These are phyloP conservation scores for Verticillium nonalfalfae DNA, from an alignment of 2,329 filamentous ascomycete genomes.

Conservation along the genomic window DNA sequence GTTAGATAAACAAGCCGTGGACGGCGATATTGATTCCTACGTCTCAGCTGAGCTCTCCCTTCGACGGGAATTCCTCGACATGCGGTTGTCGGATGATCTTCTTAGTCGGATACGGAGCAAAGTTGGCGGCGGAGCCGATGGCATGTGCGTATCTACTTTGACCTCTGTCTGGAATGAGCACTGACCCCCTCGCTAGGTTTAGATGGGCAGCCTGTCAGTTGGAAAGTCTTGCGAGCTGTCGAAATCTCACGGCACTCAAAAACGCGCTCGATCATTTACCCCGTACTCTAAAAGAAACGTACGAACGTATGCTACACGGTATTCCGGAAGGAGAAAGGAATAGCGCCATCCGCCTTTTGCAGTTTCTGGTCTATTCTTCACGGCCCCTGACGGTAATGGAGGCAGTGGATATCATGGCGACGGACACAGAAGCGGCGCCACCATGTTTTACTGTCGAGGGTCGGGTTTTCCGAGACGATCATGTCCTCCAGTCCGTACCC, in stretches of 20 bases:
- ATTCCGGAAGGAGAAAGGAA: conserved; percentile 8
- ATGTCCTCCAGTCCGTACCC: conserved; percentile 11
- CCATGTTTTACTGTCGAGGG: conserved; percentile 6
- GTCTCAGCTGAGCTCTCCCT: not conserved
- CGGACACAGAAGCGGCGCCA: conserved; percentile 7
- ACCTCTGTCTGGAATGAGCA: not conserved
- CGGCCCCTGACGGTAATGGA: conserved; percentile 11
- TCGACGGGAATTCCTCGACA: not conserved
- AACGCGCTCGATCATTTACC: not conserved
- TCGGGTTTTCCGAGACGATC: not conserved
- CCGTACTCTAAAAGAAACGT: not conserved
- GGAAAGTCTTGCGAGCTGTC: not conserved
- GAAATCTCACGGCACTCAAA: not conserved
- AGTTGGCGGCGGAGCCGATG: not conserved
- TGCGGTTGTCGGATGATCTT: not conserved
- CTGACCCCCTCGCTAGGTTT: not conserved
- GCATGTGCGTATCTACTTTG: not conserved
- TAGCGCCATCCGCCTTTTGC: conserved; percentile 12
- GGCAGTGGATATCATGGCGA: conserved; percentile 15
- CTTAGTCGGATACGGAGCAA: not conserved
- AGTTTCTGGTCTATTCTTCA: conserved; percentile 14
- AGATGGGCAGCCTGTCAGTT: conserved; percentile 3
- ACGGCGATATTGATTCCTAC: not conserved
- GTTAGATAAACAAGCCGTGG: not conserved
- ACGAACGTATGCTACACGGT: conserved; percentile 1